Evolutionary conservation across 106 monocot genomes (phyloP).

Genomic region (Posidonia australis): DNA sequence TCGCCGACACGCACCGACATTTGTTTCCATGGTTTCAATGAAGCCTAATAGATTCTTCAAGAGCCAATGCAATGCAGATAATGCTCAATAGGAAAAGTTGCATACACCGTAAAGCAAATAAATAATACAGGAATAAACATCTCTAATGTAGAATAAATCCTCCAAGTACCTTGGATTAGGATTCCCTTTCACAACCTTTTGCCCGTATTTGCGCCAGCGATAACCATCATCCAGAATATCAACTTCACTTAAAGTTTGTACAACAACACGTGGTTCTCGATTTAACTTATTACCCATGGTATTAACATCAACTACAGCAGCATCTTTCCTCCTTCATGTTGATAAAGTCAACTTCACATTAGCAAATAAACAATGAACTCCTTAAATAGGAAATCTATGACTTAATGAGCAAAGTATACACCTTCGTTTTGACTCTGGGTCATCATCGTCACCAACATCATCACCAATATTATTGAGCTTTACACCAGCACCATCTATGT

Average conservation of each 20-base stretch:
- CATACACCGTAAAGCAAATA: no score
- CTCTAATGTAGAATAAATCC: no score
- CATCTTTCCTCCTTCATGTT: conserved; percentile 56
- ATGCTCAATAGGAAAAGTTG: no score
- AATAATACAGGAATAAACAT: no score
- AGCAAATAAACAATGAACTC: conserved; percentile 2
- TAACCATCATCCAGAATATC: conserved; percentile 99
- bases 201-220: conserved; percentile 98
- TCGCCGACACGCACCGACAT: no score
- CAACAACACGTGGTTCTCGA: conserved; percentile 91
- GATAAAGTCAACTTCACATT: not conserved
- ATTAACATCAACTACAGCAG: conserved; percentile 34
- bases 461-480: conserved; percentile 27
- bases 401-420: conserved; percentile 3
- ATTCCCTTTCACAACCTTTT: conserved; percentile 98
- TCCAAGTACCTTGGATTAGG: conserved; percentile 74
- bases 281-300: conserved; percentile 32
- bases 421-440: conserved; percentile 90
- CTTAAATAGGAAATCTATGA: not conserved
- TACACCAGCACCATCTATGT: conserved; percentile 37
- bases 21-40: no score
- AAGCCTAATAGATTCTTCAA: no score
- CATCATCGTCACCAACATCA: conserved; percentile 52
- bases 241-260: conserved; percentile 98
- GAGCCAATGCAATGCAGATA: no score